Evolutionary conservation across 139 green algal genomes (phyloP).

Genomic region (Pleodorina starrii): DNA sequence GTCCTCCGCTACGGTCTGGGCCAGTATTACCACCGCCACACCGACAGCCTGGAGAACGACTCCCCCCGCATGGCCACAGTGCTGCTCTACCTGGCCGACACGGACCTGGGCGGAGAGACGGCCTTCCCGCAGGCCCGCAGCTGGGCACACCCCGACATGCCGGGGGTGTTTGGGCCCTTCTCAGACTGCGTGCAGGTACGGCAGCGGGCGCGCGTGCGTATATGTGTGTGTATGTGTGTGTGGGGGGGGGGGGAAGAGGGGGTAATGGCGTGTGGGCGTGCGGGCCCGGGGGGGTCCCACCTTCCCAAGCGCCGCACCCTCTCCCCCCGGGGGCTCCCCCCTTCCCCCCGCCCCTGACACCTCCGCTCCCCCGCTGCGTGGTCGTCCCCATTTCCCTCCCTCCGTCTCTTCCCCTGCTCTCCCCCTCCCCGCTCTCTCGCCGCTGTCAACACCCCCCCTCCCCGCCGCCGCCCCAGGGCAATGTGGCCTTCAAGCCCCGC

Average conservation of each 20-base stretch:
- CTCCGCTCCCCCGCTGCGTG: no score
- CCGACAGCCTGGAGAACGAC: constrained; percentile 78
- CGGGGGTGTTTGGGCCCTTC: constrained; percentile 62
- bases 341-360: no score
- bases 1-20: constrained; percentile 82
- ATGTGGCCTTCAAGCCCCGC: constrained; percentile 72
- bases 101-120: constrained; percentile 66
- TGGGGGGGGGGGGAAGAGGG: neutral
- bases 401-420: neutral
- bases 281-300: no score
- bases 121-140: constrained; percentile 63
- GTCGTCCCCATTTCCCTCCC: no score
- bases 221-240: neutral
- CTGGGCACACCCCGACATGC: constrained; percentile 64
- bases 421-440: no score
- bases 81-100: constrained; percentile 80
- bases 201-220: constrained; percentile 3
- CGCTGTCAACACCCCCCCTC: no score
- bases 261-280: neutral
- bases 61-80: constrained; percentile 77
- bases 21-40: constrained; percentile 89
- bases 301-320: no score
- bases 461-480: constrained; percentile 46
- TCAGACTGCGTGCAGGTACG: constrained; percentile 51
- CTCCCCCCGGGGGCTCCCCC: no score